phyloP scores from a whole-genome alignment of 345 rosid genomes.

The Clarkia xantiana region DNA sequence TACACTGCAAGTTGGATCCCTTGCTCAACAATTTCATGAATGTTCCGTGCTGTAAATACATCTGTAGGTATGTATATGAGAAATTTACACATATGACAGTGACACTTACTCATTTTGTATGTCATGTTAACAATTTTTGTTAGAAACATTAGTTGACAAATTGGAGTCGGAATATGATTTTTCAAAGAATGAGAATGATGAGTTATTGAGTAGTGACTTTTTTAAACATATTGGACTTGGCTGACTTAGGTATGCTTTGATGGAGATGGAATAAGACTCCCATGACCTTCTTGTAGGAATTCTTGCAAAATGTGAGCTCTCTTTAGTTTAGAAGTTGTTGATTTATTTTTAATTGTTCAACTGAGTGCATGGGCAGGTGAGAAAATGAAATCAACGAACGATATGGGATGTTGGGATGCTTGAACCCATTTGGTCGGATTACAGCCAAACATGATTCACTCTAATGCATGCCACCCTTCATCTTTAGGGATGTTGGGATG shows the following conservation, averaged over 20 bases:
- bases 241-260: constrained; percentile 39
- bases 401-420: constrained; percentile 38
- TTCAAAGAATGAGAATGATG: too few relatives aligned
- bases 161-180: too few relatives aligned
- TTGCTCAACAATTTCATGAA: constrained; percentile 47
- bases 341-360: not conserved
- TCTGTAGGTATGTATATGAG: constrained; percentile 35
- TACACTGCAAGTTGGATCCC: constrained; percentile 61
- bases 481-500: constrained; percentile 45
- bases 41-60: constrained; percentile 52
- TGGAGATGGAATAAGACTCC: constrained; percentile 58
- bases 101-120: too few relatives aligned
- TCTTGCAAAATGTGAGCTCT: constrained; percentile 53
- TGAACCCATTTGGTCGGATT: constrained; percentile 55
- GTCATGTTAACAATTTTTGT: too few relatives aligned
- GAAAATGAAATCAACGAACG: constrained; percentile 31
- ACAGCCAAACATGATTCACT: constrained; percentile 61
- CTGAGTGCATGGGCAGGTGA: constrained; percentile 26
- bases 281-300: constrained; percentile 60
- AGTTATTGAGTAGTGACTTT: too few relatives aligned
- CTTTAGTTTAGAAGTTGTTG: too few relatives aligned
- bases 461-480: constrained; percentile 53
- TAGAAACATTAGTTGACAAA: too few relatives aligned
- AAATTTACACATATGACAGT: too few relatives aligned
- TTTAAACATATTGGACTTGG: too few relatives aligned